A percentile compares a stretch with the other conserved stretches of the same genome.
phyloP scores from a whole-genome alignment of 305 asterid genomes.

The Fraxinus angustifolia region DNA sequence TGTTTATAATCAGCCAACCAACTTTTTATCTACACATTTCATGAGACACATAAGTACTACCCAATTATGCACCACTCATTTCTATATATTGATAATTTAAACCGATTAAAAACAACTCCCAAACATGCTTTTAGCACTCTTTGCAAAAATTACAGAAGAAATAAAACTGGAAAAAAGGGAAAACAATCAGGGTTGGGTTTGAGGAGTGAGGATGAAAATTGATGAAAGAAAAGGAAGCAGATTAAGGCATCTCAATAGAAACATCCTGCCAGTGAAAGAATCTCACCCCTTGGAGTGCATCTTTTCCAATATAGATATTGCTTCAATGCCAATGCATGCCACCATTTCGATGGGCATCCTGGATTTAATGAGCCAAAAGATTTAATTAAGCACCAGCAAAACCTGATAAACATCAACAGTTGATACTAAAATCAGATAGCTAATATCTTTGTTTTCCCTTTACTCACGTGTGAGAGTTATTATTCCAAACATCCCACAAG shows the following conservation, averaged over 20 bases:
- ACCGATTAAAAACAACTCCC: not conserved
- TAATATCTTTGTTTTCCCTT: not conserved
- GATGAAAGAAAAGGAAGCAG: not conserved
- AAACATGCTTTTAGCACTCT: not conserved
- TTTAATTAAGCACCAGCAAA: constrained; percentile 21
- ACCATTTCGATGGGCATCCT: constrained; percentile 92
- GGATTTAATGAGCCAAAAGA: constrained; percentile 23
- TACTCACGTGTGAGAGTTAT: constrained; percentile 58
- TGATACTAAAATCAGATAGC: constrained; percentile 11
- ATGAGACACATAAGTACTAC: not conserved
- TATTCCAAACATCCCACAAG: constrained; percentile 94
- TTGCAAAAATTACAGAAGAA: not conserved
- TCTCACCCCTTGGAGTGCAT: constrained; percentile 81
- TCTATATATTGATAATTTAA: not conserved
- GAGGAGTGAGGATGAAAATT: not conserved
- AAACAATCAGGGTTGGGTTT: not conserved
- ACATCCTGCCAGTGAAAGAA: constrained; percentile 14
- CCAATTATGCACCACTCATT: not conserved
- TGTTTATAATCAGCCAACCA: not conserved
- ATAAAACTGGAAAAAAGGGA: not conserved
- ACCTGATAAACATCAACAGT: constrained; percentile 7
- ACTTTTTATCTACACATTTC: not conserved
- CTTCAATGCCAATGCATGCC: constrained; percentile 88
- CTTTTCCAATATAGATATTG: constrained; percentile 83
- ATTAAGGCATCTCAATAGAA: not conserved